Base-by-base conservation (phyloP, 169 alveolate genomes). In the Eimeria brunetti region DNA sequence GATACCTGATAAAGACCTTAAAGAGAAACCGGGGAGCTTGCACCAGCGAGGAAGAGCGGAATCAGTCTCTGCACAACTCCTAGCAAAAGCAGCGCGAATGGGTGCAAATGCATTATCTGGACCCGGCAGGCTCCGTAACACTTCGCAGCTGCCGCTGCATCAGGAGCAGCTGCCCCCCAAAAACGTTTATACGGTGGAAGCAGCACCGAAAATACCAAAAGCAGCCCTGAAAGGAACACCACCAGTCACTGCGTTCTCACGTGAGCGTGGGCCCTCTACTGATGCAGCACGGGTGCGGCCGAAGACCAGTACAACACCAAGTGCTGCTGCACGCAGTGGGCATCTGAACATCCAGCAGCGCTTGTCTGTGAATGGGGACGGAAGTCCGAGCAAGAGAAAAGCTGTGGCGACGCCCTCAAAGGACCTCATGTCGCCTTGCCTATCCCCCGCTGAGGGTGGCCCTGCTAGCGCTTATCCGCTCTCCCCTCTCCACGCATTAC, bases 71-170 rank as follows among this genome's bases (percentile, higher is more conserved):
- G 85, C 85, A 53, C n/a, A 76, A 11, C 49, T 30, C 27, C 30
- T 22, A 81, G 89, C 69, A 51, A 30, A 33, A 30, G n/a, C 75
- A 51, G n/a, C 73, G 20, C 41, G 51, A 51, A 14, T 24, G 4
- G 69, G 51, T 8, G 24, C 88, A 81, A 30, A 86, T 58, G 67
- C 64, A 22, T n/a, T 81, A 62, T 24, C 92, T 16, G 53, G 16
- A 36, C 53, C 92, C 46, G 62, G 81, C 36, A 44, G 36, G 30
- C 33, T 33, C 24, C 81, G 78, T 16, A 86, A 60, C 36, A 24
- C 33, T 30, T 62, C 92, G 30, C 92, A 86, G 80, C 62, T 83
- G 14, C 24, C 62, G 24, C 62, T 86, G 62, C 81, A 86, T 9
- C 92, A 60, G 51, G 49, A 53, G 36, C 76, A 53, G n/a, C 30